Evolutionary conservation across 2,329 filamentous ascomycete genomes (phyloP).

Genomic region (Lojkania enalia): DNA sequence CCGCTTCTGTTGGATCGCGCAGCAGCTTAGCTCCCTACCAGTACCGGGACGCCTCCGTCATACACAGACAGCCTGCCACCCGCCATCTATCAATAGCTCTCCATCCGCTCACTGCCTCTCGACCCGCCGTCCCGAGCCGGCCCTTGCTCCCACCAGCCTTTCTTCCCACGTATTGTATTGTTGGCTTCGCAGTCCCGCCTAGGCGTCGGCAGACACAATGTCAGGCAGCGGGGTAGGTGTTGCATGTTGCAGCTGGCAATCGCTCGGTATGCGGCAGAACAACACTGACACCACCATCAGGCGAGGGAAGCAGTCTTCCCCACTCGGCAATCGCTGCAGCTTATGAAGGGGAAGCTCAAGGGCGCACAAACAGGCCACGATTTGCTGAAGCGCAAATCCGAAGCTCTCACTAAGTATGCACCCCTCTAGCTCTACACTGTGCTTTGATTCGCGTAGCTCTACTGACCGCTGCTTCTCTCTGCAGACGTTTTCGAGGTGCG

Average conservation of each 20-base stretch:
- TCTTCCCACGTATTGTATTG: too few relatives aligned
- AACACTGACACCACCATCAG: constrained; percentile 53
- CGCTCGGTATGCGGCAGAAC: constrained; percentile 22
- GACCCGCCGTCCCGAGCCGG: too few relatives aligned
- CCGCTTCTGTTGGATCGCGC: constrained; percentile 6
- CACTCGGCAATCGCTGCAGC: constrained; percentile 91
- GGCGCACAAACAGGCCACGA: constrained; percentile 78
- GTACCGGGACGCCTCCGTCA: too few relatives aligned
- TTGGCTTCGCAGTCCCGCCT: constrained; percentile 23
- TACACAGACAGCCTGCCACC: too few relatives aligned
- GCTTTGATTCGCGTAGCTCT: neutral
- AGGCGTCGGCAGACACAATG: constrained; percentile 49
- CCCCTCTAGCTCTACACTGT: neutral
- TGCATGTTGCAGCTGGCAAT: constrained; percentile 14
- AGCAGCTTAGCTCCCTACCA: constrained; percentile 18
- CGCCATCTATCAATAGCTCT: neutral
- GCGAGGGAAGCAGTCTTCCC: constrained; percentile 96
- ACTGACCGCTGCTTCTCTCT: constrained; percentile 8
- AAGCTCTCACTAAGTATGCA: constrained; percentile 90
- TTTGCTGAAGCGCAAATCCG: constrained; percentile 94
- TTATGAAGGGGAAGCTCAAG: constrained; percentile 99
- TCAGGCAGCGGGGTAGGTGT: constrained; percentile 57
- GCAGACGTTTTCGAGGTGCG: constrained; percentile 84
- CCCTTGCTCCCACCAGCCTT: too few relatives aligned
- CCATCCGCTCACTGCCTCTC: too few relatives aligned